A percentile compares a stretch with the other conserved stretches of the same genome.
These are phyloP conservation scores for Trichomonas vaginalis DNA, from an alignment of 208 protist species.

Conservation along the genomic window DNA sequence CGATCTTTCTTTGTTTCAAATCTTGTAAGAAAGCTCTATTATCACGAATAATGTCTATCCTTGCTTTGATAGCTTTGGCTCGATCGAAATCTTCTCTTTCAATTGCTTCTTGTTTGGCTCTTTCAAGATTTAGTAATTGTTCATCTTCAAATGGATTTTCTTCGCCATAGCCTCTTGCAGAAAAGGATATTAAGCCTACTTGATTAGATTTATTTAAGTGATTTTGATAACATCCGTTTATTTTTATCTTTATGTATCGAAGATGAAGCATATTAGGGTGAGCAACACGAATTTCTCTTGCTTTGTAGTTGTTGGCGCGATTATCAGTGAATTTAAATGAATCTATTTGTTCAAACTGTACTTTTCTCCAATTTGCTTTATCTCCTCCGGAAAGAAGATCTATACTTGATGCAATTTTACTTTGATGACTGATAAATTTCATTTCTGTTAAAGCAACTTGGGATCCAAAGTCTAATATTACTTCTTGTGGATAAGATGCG, in stretches of 20 bases:
- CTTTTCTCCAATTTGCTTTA: not conserved
- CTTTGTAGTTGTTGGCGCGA: not conserved
- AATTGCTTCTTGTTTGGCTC: not conserved
- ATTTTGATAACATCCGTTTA: not conserved
- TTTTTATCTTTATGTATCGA: not conserved
- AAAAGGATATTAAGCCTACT: not conserved
- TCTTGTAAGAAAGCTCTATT: not conserved
- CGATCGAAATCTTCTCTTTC: not conserved
- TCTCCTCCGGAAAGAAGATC: not conserved
- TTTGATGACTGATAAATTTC: not conserved
- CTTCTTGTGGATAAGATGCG: not conserved
- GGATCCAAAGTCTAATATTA: not conserved
- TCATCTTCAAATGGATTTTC: not conserved
- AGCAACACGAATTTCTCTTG: not conserved
- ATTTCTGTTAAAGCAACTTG: not conserved
- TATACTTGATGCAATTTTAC: not conserved
- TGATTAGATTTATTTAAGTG: not conserved
- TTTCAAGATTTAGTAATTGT: not conserved
- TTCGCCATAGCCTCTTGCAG: not conserved
- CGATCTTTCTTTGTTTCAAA: not conserved
- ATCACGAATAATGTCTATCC: not conserved
- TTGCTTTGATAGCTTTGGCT: not conserved
- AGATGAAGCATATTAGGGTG: not conserved
- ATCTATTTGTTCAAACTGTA: not conserved
- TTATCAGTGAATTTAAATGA: slow-evolving; percentile 13